Evolutionary conservation across 768 basidiomycete genomes (phyloP).

Genomic region (Neoboletus brunneissimus): DNA sequence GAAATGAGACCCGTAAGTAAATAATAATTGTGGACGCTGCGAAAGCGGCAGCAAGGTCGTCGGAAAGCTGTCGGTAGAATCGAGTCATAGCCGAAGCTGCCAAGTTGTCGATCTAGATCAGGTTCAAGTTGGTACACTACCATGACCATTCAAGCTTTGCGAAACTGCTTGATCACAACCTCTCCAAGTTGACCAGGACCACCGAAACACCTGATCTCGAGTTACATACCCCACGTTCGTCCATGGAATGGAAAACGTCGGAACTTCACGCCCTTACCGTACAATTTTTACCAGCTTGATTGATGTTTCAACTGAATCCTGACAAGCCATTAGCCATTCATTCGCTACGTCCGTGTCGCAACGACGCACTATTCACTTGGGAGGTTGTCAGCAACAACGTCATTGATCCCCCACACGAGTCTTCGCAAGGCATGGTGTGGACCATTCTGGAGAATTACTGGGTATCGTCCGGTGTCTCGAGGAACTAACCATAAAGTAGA

Average conservation of each 20-base stretch:
- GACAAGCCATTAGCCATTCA: background rate
- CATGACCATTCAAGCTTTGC: background rate
- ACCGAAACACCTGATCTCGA: background rate
- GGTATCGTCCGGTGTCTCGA: conserved; percentile 3
- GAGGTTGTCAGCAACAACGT: background rate
- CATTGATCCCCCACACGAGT: background rate
- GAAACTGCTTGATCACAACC: background rate
- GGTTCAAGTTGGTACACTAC: background rate
- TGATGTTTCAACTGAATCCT: background rate
- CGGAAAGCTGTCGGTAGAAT: background rate
- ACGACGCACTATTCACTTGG: background rate
- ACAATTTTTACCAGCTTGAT: too few species aligned
- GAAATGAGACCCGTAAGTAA: background rate
- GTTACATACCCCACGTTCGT: background rate
- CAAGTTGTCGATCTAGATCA: too few species aligned
- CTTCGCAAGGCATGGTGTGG: background rate
- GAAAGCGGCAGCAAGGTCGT: background rate
- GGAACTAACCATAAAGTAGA: background rate
- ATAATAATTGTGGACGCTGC: background rate
- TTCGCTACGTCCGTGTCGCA: background rate
- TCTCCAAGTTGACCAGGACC: background rate
- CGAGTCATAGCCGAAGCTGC: too few species aligned
- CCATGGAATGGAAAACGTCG: background rate
- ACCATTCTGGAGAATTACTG: background rate
- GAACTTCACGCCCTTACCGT: background rate